A percentile compares a stretch with the other conserved stretches of the same genome.
Conservation (phyloP, 495 filamentous ascomycete genomes). For the Astrocystis sublimbata region DNA sequence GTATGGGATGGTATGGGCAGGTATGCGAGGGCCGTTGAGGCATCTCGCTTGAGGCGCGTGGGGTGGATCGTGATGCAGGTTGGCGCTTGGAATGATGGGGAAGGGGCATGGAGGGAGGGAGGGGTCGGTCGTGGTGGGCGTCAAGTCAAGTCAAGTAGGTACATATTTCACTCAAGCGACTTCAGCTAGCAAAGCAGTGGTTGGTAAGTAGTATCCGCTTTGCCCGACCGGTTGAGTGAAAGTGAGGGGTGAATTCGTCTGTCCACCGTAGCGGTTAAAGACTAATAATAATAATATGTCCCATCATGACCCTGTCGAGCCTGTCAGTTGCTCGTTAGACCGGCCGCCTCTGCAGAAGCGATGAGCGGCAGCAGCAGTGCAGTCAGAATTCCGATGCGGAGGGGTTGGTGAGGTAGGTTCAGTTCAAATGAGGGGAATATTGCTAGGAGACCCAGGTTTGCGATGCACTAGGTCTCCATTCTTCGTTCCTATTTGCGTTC, state of each 20-base stretch:
- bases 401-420: not conserved
- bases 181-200: no score
- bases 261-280: not conserved
- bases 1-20: no score
- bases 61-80: constrained; percentile 23
- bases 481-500: not conserved
- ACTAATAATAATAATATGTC: constrained; percentile 11
- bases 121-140: not conserved
- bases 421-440: constrained; percentile 11
- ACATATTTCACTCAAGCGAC: constrained; percentile 1
- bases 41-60: not conserved
- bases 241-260: not conserved
- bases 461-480: no score
- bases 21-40: constrained; percentile 7
- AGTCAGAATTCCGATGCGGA: not conserved
- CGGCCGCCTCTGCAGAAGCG: not conserved
- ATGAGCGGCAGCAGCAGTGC: not conserved
- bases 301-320: no score
- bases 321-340: not conserved
- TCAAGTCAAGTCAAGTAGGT: no score
- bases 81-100: constrained; percentile 16
- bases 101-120: not conserved
- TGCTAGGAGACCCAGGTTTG: not conserved
- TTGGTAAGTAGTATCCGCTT: constrained; percentile 6
- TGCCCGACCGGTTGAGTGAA: not conserved